A percentile compares a stretch with the other conserved stretches of the same genome.
phyloP scores from a whole-genome alignment of 2,329 filamentous ascomycete genomes.

The Arachnopeziza araneosa region DNA sequence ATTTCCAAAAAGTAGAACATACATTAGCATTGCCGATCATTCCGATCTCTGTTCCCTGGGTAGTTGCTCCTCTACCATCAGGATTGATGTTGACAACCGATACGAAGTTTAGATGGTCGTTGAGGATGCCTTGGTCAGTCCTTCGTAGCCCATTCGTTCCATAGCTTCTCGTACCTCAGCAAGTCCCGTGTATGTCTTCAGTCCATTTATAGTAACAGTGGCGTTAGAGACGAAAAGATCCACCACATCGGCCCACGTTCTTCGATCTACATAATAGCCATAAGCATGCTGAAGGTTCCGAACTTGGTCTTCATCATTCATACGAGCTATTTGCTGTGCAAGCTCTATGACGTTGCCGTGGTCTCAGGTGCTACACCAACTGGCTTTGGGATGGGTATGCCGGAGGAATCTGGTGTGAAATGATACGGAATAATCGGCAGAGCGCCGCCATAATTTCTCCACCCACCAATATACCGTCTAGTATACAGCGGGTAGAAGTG shows the following conservation, averaged over 20 bases:
- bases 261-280: conserved; percentile 7
- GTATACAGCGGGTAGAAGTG: conserved; percentile 3
- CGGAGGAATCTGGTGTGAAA: conserved; percentile 3
- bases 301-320: conserved; percentile 6
- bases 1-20: conserved; percentile 1
- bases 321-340: neutral
- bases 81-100: conserved; percentile 2
- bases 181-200: neutral
- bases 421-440: conserved; percentile 4
- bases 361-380: neutral
- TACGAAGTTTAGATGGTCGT: conserved; percentile 2
- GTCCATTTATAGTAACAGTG: neutral
- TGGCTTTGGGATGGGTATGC: conserved; percentile 4
- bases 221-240: conserved; percentile 5
- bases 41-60: conserved; percentile 2
- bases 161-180: conserved; percentile 1
- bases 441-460: conserved; percentile 1
- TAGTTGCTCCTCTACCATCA: conserved; percentile 1
- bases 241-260: conserved; percentile 6
- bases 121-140: conserved; percentile 5
- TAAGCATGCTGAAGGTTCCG: conserved; percentile 6
- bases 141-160: conserved; percentile 2
- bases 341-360: neutral
- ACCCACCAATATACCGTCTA: conserved; percentile 5
- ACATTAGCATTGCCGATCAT: conserved; percentile 5